Percentiles rank a stretch among this genome's conserved stretches.
These are phyloP conservation scores for Phycomyces blakesleeanus DNA, from an alignment of 192 early-diverging fungal species.

Conservation along the genomic window DNA sequence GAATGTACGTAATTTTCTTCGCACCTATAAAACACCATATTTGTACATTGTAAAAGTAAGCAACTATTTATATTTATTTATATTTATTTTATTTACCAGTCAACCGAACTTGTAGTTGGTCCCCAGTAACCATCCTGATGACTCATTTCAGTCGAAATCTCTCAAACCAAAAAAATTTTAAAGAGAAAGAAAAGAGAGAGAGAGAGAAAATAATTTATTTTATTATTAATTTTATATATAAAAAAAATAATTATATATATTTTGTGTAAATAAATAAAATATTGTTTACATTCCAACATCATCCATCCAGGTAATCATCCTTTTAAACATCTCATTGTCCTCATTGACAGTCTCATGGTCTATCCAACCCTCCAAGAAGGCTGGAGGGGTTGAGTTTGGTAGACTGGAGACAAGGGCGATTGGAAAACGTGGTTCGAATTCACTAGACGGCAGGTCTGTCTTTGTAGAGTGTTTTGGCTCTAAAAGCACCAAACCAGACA, in stretches of 20 bases:
- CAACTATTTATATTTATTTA: conserved; percentile 7
- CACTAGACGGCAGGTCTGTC: neutral
- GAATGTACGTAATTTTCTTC: conserved; percentile 31
- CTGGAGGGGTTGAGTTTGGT: neutral
- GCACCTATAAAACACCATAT: conserved; percentile 17
- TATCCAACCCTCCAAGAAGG: conserved; percentile 15
- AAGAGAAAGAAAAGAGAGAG: conserved; percentile 7
- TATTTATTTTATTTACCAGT: conserved; percentile 21
- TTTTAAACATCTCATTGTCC: neutral
- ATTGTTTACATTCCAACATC: conserved; percentile 16
- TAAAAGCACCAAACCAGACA: conserved; percentile 15
- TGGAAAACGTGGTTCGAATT: conserved; percentile 25
- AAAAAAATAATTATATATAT: conserved; percentile 4
- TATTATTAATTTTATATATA: neutral
- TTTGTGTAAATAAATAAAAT: neutral
- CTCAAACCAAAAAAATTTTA: neutral
- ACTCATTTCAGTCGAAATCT: too few species aligned
- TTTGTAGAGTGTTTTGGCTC: too few species aligned
- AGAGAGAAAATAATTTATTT: neutral
- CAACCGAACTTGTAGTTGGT: conserved; percentile 28
- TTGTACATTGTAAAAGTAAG: conserved; percentile 1
- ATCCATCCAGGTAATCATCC: conserved; percentile 15
- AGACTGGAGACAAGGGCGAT: neutral
- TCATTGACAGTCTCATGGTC: conserved; percentile 5
- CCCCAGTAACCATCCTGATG: conserved; percentile 26